These are phyloP conservation scores for Umbilicus rupestris DNA, from an alignment of 164 flowering plant genomes.

Conservation along the genomic window DNA sequence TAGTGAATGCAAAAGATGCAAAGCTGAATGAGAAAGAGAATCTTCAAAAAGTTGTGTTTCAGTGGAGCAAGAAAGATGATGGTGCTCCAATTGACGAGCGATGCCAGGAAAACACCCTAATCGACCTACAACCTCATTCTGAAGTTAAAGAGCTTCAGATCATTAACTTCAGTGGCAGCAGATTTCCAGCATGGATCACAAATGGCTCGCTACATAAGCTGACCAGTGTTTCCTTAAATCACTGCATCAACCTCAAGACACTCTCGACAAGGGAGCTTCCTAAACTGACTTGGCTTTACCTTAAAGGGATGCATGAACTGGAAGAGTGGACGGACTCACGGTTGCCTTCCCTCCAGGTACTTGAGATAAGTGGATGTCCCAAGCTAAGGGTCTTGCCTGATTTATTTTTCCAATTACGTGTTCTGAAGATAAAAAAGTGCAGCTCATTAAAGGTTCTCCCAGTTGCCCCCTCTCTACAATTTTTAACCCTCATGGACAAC, in stretches of 20 bases:
- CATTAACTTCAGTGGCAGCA: slow-evolving; percentile 7
- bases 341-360: slow-evolving; percentile 2
- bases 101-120: background rate
- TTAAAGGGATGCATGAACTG: slow-evolving; percentile 12
- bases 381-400: slow-evolving; percentile 11
- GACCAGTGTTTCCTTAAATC: slow-evolving; percentile 11
- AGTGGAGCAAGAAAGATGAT: slow-evolving; percentile 10
- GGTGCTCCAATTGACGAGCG: background rate
- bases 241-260: slow-evolving; percentile 12
- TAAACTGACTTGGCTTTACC: slow-evolving; percentile 6
- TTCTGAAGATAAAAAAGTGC: slow-evolving; percentile 16
- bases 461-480: background rate
- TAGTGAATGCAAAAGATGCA: slow-evolving; percentile 9
- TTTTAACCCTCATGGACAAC: slow-evolving; percentile 18
- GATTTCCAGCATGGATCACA: slow-evolving; percentile 12
- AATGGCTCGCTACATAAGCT: slow-evolving; percentile 9
- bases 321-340: slow-evolving; percentile 5
- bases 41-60: slow-evolving; percentile 9
- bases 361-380: slow-evolving; percentile 16
- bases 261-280: slow-evolving; percentile 14
- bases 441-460: slow-evolving; percentile 15
- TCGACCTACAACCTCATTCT: background rate
- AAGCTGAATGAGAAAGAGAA: slow-evolving; percentile 8
- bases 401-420: background rate
- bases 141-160: slow-evolving; percentile 9